Percentiles rank a stretch among this genome's conserved stretches.
These are phyloP conservation scores for Maudiozyma turicensis DNA, from an alignment of 805 yeast genomes.

Conservation along the genomic window DNA sequence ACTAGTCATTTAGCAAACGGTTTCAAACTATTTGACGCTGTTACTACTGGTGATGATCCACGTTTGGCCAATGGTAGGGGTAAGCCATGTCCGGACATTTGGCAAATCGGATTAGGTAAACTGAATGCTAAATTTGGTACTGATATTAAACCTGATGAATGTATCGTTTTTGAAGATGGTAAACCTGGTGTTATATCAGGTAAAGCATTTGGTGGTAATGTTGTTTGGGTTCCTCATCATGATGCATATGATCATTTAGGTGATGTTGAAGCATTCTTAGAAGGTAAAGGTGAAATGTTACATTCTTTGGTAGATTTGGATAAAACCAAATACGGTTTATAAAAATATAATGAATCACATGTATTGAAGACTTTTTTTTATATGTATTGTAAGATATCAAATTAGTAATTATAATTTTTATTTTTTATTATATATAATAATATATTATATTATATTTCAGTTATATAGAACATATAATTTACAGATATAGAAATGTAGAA, in stretches of 20 bases:
- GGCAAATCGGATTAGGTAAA: conserved; percentile 69
- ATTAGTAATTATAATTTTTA: too few relatives aligned
- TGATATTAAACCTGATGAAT: conserved; percentile 59
- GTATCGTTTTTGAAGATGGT: conserved; percentile 92
- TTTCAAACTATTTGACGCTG: conserved; percentile 57
- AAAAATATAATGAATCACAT: conserved; percentile 3
- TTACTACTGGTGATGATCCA: conserved; percentile 83
- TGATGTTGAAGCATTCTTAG: conserved; percentile 41
- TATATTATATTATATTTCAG: too few relatives aligned
- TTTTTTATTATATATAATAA: too few relatives aligned
- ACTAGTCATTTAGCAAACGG: conserved; percentile 60
- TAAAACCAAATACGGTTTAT: conserved; percentile 36
- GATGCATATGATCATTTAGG: conserved; percentile 54
- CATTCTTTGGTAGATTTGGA: conserved; percentile 46
- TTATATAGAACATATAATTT: too few relatives aligned
- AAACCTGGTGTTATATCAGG: conserved; percentile 86
- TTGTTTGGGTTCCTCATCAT: conserved; percentile 91
- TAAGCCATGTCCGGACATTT: conserved; percentile 89
- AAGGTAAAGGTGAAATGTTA: conserved; percentile 49
- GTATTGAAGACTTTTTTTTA: too few relatives aligned
- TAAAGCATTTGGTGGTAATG: conserved; percentile 68
- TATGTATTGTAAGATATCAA: too few relatives aligned
- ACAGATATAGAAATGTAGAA: too few relatives aligned
- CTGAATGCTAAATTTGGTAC: conserved; percentile 47
- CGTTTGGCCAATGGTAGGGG: conserved; percentile 80